Percentiles rank a stretch among this genome's conserved stretches.
Conservation (phyloP, 2,329 filamentous ascomycete species). For the Aspergillus nomiae region DNA sequence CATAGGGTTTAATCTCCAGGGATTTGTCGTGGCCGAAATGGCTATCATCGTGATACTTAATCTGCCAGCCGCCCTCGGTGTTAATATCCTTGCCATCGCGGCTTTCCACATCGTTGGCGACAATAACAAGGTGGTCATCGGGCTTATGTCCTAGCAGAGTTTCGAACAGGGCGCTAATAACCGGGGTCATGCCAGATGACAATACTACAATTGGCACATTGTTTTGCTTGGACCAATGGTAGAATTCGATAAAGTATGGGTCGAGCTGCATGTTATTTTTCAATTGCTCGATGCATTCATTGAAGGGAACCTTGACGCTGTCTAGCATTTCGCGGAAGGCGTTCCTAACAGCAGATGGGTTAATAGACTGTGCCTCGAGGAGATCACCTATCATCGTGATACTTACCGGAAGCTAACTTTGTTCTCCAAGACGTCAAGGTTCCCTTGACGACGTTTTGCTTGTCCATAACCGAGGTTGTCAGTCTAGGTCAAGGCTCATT, state of each 20-base stretch:
- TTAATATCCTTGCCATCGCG: constrained; percentile 73
- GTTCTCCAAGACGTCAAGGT: constrained; percentile 73
- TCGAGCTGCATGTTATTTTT: constrained; percentile 84
- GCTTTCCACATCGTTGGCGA: constrained; percentile 77
- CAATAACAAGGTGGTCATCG: constrained; percentile 73
- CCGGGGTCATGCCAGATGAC: constrained; percentile 87
- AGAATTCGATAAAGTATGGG: constrained; percentile 84
- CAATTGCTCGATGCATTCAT: constrained; percentile 77
- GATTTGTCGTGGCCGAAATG: constrained; percentile 97
- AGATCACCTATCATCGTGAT: not conserved
- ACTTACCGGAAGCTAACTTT: constrained; percentile 68
- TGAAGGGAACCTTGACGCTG: constrained; percentile 76
- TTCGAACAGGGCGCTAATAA: constrained; percentile 81
- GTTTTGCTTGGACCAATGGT: constrained; percentile 75
- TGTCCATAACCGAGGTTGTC: constrained; percentile 87
- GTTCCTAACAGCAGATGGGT: constrained; percentile 52
- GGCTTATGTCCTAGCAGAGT: constrained; percentile 78
- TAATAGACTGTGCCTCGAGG: constrained; percentile 3
- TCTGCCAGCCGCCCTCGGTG: constrained; percentile 80
- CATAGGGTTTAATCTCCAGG: constrained; percentile 83
- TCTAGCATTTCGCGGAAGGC: constrained; percentile 92
- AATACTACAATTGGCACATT: constrained; percentile 92
- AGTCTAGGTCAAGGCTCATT: constrained; percentile 64
- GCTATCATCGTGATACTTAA: constrained; percentile 85
- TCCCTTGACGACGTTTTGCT: constrained; percentile 69